Percentiles rank a stretch among this genome's conserved stretches.
Conservation (phyloP, 805 yeast species). For the Barnettozyma wickerhamii region DNA sequence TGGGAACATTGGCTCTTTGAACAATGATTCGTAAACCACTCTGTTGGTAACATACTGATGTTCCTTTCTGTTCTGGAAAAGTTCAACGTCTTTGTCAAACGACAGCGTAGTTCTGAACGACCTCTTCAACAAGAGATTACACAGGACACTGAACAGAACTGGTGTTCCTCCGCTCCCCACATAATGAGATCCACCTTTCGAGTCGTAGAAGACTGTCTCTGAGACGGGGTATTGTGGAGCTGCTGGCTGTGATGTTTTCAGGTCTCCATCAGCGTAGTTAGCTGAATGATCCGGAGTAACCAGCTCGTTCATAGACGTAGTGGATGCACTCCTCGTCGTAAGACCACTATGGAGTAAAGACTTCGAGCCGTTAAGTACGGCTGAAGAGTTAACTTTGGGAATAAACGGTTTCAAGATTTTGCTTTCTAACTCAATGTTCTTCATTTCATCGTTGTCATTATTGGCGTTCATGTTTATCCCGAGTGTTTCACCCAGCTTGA, state of each 20-base stretch:
- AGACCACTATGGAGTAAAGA: conserved; percentile 4
- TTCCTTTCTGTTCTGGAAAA: conserved; percentile 17
- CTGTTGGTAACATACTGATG: conserved; percentile 9
- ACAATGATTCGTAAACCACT: conserved; percentile 10
- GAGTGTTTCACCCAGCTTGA: conserved; percentile 24
- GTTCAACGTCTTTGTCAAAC: conserved; percentile 28
- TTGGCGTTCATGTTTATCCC: conserved; percentile 19
- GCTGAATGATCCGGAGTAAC: background rate
- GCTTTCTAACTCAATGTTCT: conserved; percentile 17
- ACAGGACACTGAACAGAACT: conserved; percentile 37
- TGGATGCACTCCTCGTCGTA: background rate
- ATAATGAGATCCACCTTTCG: conserved; percentile 43
- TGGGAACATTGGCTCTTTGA: conserved; percentile 32
- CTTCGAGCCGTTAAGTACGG: background rate
- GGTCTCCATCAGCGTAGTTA: background rate
- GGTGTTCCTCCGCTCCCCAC: conserved; percentile 45
- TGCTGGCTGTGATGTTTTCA: too few species aligned
- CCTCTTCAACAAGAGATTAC: conserved; percentile 34
- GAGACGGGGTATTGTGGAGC: conserved; percentile 8
- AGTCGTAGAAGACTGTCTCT: conserved; percentile 37
- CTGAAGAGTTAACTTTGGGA: conserved; percentile 9
- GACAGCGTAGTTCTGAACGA: conserved; percentile 33
- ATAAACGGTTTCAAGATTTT: conserved; percentile 20
- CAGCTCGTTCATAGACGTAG: background rate
- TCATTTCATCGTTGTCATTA: conserved; percentile 9